A percentile compares a stretch with the other conserved stretches of the same genome.
These are phyloP conservation scores for Amanita exitialis DNA, from an alignment of 768 basidiomycete genomes.

Conservation along the genomic window DNA sequence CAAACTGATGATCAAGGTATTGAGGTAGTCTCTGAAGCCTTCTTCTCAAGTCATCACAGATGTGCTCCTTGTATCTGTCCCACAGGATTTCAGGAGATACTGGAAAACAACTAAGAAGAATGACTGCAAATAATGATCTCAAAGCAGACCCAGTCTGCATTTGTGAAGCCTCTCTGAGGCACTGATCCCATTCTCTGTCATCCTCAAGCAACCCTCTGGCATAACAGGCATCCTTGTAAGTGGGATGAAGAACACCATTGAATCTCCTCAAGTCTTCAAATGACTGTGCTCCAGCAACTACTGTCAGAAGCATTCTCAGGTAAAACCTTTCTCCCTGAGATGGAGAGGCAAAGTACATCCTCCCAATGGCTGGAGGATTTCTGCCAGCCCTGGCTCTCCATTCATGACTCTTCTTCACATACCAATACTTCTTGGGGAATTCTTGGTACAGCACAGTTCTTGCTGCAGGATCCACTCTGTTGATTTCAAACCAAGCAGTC, in stretches of 20 bases:
- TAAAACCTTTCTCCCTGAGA: slow-evolving; percentile 2
- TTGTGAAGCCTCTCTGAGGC: slow-evolving; percentile 23
- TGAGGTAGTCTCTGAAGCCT: too few relatives aligned
- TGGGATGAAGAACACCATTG: slow-evolving; percentile 11
- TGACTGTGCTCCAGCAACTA: neutral
- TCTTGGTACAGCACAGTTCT: neutral
- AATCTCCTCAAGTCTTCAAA: slow-evolving; percentile 13
- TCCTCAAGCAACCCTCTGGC: slow-evolving; percentile 25
- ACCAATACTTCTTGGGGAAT: neutral
- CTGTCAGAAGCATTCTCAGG: slow-evolving; percentile 1
- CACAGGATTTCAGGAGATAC: too few relatives aligned
- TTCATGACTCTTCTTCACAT: neutral
- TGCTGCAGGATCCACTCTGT: neutral
- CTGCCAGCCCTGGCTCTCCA: neutral
- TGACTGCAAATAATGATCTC: slow-evolving; percentile 22
- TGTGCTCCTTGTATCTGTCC: too few relatives aligned
- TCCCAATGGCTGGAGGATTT: too few relatives aligned
- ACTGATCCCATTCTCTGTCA: slow-evolving; percentile 31
- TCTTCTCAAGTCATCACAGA: too few relatives aligned
- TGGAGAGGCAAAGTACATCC: too few relatives aligned
- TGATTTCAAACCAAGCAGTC: slow-evolving; percentile 10
- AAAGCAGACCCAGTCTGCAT: slow-evolving; percentile 24
- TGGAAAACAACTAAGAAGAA: slow-evolving; percentile 5
- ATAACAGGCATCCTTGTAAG: slow-evolving; percentile 27
- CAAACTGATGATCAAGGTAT: too few relatives aligned